Evolutionary conservation across 2,329 filamentous ascomycete genomes (phyloP).

Genomic region (Venturia asperata): DNA sequence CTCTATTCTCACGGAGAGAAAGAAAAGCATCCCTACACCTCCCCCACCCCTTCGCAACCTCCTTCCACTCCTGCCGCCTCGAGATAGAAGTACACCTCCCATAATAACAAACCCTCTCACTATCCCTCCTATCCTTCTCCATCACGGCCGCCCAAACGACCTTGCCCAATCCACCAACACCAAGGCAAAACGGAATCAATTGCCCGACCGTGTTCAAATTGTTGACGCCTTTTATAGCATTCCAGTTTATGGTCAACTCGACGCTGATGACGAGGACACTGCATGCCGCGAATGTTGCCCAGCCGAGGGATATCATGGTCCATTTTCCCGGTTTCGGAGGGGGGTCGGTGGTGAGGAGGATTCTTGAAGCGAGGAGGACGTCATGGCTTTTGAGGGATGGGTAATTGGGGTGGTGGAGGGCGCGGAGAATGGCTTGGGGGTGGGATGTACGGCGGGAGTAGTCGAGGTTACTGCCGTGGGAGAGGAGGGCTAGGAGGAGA

Average conservation of each 20-base stretch:
- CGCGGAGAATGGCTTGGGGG: background rate
- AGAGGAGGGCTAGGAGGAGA: slow-evolving; percentile 9
- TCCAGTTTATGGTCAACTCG: slow-evolving; percentile 25
- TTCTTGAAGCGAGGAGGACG: slow-evolving; percentile 14
- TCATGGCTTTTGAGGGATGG: background rate
- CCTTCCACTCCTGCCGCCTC: slow-evolving; percentile 13
- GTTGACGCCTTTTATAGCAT: slow-evolving; percentile 24
- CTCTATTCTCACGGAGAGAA: too few species aligned
- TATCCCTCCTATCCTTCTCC: background rate
- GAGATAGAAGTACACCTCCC: background rate
- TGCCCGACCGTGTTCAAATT: slow-evolving; percentile 24
- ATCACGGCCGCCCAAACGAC: slow-evolving; percentile 18
- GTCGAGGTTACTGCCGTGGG: slow-evolving; percentile 5
- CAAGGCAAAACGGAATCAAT: slow-evolving; percentile 23
- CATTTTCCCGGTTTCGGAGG: background rate
- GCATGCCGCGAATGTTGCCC: slow-evolving; percentile 13
- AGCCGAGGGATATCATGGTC: slow-evolving; percentile 8
- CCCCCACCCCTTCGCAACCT: slow-evolving; percentile 8
- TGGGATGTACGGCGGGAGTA: background rate
- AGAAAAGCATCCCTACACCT: background rate
- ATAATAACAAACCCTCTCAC: slow-evolving; percentile 14
- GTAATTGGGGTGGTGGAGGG: slow-evolving; percentile 5
- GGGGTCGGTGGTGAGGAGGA: background rate
- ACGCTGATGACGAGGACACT: slow-evolving; percentile 21
- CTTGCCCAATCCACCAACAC: slow-evolving; percentile 22